phyloP scores from a whole-genome alignment of 345 rosid genomes.

The Ailanthus altissimus region DNA sequence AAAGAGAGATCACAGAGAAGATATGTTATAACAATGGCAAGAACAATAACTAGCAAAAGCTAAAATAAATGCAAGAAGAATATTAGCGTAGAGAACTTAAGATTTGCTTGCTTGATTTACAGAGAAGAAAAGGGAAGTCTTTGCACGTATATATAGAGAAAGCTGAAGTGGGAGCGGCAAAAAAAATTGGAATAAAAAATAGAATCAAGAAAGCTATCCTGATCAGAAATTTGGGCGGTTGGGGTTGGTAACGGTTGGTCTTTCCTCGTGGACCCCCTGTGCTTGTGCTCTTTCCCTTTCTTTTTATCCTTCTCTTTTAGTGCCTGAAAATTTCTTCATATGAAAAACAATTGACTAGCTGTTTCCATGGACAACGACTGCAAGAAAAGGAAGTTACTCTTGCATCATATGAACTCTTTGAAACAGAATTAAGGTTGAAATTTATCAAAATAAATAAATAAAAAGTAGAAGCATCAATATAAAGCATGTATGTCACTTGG shows the following conservation, averaged over 20 bases:
- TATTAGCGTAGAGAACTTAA: neutral
- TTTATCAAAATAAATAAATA: neutral
- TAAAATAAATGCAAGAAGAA: neutral
- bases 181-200: neutral
- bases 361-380: neutral
- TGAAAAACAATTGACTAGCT: neutral
- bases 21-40: neutral
- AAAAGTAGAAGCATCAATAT: neutral
- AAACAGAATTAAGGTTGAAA: neutral
- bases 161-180: neutral
- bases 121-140: neutral
- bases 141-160: conserved; percentile 23
- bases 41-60: neutral
- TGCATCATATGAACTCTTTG: neutral
- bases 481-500: neutral
- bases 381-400: neutral
- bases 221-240: conserved; percentile 14
- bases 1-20: neutral
- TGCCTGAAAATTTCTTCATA: neutral
- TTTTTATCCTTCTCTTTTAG: neutral
- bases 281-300: neutral
- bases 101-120: conserved; percentile 1
- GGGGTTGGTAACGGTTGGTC: neutral
- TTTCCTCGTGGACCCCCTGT: too few species aligned
- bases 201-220: conserved; percentile 15